phyloP scores from a whole-genome alignment of 345 rosid genomes.

The Acer negundo region DNA sequence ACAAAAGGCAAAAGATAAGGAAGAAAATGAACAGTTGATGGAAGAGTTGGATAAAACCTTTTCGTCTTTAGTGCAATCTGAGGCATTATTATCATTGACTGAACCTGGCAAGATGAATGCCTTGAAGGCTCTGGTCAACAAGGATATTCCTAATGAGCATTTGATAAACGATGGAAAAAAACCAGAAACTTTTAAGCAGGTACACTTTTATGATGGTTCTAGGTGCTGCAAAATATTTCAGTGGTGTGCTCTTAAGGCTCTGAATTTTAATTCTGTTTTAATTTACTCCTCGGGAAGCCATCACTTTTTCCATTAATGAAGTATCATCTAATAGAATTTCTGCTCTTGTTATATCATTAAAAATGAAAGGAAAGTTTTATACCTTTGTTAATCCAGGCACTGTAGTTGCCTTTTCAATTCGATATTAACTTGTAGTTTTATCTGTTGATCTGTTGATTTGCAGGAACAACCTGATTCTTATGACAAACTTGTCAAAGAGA shows the following conservation, averaged over 20 bases:
- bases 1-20: constrained; percentile 83
- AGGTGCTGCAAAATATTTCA: background rate
- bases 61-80: constrained; percentile 63
- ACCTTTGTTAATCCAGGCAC: background rate
- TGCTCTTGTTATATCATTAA: background rate
- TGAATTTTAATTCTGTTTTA: background rate
- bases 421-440: constrained; percentile 8
- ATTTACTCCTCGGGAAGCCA: background rate
- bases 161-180: constrained; percentile 36
- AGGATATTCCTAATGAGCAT: constrained; percentile 39
- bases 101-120: constrained; percentile 68
- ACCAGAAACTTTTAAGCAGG: constrained; percentile 41
- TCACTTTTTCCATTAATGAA: constrained; percentile 1
- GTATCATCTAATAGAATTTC: background rate
- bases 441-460: constrained; percentile 11
- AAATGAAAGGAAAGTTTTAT: background rate
- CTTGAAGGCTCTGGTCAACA: constrained; percentile 52
- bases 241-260: background rate
- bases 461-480: constrained; percentile 64
- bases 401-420: background rate
- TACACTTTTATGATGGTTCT: constrained; percentile 22
- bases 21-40: constrained; percentile 75
- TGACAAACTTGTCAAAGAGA: constrained; percentile 51
- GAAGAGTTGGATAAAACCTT: constrained; percentile 78
- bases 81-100: constrained; percentile 56